A percentile compares a stretch with the other conserved stretches of the same genome.
Evolutionary conservation across 2,329 filamentous ascomycete species (phyloP).

Genomic region (Colletotrichum echinochloae): DNA sequence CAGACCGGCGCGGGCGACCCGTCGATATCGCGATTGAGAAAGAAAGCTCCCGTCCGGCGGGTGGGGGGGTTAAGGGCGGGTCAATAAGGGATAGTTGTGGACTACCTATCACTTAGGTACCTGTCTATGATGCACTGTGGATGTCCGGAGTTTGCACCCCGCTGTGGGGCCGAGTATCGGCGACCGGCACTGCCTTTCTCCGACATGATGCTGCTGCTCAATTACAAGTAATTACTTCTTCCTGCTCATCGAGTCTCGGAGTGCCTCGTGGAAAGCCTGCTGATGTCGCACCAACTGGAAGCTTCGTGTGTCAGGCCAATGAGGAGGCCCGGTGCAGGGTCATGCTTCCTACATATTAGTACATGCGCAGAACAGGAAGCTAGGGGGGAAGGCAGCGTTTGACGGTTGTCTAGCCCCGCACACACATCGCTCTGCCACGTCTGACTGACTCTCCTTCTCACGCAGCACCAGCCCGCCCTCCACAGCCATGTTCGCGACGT

Average conservation of each 20-base stretch:
- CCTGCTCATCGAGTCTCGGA: neutral
- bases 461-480: neutral
- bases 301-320: constrained; percentile 14
- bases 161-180: constrained; percentile 9
- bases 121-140: too few relatives aligned
- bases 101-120: too few relatives aligned
- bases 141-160: constrained; percentile 4
- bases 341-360: neutral
- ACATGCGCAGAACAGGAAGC: neutral
- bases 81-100: neutral
- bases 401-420: neutral
- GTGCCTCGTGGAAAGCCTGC: constrained; percentile 24
- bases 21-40: neutral
- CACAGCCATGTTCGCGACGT: neutral
- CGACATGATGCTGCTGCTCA: neutral
- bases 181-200: constrained; percentile 7
- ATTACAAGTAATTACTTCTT: too few relatives aligned
- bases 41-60: neutral
- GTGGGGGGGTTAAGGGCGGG: neutral
- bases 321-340: neutral
- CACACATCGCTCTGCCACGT: neutral
- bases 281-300: constrained; percentile 11
- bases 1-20: neutral
- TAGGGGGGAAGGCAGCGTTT: neutral
- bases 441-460: neutral